Base-by-base conservation (phyloP, 2,329 filamentous ascomycete genomes). In the Diplodia seriata region DNA sequence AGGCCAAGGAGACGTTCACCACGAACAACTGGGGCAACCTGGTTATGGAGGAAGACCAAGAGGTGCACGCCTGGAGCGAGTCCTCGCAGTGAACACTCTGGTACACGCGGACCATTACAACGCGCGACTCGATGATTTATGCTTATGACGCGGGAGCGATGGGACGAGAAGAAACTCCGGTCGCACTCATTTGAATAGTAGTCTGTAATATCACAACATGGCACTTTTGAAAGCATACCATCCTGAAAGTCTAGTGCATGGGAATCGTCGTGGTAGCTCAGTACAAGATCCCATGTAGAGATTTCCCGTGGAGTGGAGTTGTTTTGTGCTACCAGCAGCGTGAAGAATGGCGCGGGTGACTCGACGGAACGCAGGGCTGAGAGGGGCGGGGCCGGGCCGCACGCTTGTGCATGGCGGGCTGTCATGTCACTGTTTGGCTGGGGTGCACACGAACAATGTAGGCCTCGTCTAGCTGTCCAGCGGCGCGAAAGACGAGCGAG, bases 31-130 rank as follows among this genome's bases (percentile, higher is more conserved):
- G 85, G 69, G 89, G 89, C 79, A 82, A 86, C 63, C 87, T 89
- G 1, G 77, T 84, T 36, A 87, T 97, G 70, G 93, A 97, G 79
- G 89, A 94, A 74, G 93, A 97, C 75, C 83, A 90, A 75, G 80
- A 89, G 31, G 86, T 95, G 61, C 83, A 68, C 53, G 40, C 57
- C 15, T 43, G 18, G 36, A 38, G 11, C n/a, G 66, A 40, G 18
- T 29, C 6, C 43, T 3, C 23, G 33, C 50, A 57, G 7, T 55
- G 43, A 55, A 33, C n/a, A 54, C 18, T 9, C 11, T 20, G 20
- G 43, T 18, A 9, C 23, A 49, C 55, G 18, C 18, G 15, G 18
- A 18, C 26, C 31, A 26, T 33, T 12, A 20, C 55, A 23, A 18
- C 20, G 7, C n/a, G 47, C 33, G n/a, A 33, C 18, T 23, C 20